Conservation (phyloP, 1,139 yeast genomes). For the Protomyces inouyei region DNA sequence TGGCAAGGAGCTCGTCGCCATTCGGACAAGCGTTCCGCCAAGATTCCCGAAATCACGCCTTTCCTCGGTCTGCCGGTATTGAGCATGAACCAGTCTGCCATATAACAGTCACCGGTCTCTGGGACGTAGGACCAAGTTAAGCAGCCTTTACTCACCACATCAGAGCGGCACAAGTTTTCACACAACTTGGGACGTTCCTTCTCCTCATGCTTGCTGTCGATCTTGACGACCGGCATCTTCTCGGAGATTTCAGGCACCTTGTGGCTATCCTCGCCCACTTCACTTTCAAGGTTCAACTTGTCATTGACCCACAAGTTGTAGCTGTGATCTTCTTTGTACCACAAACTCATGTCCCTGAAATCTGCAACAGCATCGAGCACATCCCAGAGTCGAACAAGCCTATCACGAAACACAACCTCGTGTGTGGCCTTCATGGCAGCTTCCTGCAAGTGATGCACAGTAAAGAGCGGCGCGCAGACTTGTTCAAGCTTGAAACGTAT, state of each 20-base stretch:
- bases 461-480: conserved; percentile 39
- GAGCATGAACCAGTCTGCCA: neutral
- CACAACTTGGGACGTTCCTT: neutral
- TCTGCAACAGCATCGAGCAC: conserved; percentile 8
- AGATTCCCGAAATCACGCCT: neutral
- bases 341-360: neutral
- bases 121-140: conserved; percentile 9
- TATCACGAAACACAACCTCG: conserved; percentile 18
- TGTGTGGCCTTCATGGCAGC: conserved; percentile 28
- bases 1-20: conserved; percentile 5
- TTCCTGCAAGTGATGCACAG: conserved; percentile 31
- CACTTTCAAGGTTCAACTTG: neutral
- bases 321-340: conserved; percentile 9
- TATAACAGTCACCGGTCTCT: neutral
- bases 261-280: neutral
- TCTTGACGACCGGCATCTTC: conserved; percentile 1
- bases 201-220: neutral
- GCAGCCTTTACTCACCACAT: conserved; percentile 9
- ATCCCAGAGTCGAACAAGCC: neutral
- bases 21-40: conserved; percentile 5
- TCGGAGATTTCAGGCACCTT: neutral
- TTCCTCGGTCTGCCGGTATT: no score
- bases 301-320: conserved; percentile 13
- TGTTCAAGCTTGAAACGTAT: conserved; percentile 25
- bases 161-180: neutral